Percentiles rank a stretch among this genome's conserved stretches.
phyloP scores from a whole-genome alignment of 129 eudicot species.

The Tagetes erecta region DNA sequence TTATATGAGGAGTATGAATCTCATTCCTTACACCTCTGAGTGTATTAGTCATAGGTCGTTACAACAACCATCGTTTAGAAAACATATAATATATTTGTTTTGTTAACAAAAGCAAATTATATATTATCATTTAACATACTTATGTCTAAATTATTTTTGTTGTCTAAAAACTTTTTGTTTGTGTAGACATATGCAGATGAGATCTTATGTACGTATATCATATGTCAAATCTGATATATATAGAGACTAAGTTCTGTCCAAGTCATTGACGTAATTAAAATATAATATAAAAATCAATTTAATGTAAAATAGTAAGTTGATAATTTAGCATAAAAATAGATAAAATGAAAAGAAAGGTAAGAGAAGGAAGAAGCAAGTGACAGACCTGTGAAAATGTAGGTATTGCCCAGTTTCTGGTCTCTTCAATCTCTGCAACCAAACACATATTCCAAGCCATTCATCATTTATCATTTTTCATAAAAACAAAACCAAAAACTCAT shows the following conservation, averaged over 20 bases:
- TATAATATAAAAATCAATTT: not conserved
- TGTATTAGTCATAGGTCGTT: too few species aligned
- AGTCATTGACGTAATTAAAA: constrained; percentile 10
- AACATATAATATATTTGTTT: too few species aligned
- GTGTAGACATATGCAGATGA: too few species aligned
- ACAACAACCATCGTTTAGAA: too few species aligned
- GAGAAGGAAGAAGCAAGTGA: not conserved
- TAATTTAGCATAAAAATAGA: constrained; percentile 17
- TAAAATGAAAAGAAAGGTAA: constrained; percentile 23
- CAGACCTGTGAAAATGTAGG: constrained; percentile 75
- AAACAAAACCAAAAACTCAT: too few species aligned
- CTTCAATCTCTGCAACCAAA: constrained; percentile 60
- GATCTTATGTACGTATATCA: not conserved
- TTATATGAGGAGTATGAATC: too few species aligned
- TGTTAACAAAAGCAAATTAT: too few species aligned
- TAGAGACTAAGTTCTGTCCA: constrained; percentile 14
- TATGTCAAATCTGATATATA: constrained; percentile 29
- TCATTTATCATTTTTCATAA: not conserved
- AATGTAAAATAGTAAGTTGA: not conserved
- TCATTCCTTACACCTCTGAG: too few species aligned
- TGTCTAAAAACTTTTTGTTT: too few species aligned
- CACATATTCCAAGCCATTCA: constrained; percentile 28
- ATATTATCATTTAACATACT: too few species aligned
- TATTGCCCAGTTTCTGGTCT: constrained; percentile 73
- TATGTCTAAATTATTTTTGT: too few species aligned